Conservation (phyloP, 2,329 filamentous ascomycete species). For the Pseudofabraea citricarpa region DNA sequence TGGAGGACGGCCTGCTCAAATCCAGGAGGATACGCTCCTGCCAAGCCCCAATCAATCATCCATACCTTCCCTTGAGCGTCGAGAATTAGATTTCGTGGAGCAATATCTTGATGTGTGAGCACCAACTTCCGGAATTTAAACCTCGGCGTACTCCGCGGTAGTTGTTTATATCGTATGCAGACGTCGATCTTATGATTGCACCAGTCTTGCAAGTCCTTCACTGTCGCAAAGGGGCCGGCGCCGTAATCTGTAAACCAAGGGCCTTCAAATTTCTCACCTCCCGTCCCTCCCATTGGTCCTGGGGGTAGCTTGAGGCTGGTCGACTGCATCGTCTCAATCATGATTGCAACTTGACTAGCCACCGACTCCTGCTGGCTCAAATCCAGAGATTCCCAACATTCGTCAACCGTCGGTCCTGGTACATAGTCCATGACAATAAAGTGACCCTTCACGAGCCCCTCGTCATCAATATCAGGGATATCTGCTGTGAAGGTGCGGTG, state of each 20-base stretch:
- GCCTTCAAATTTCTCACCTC: slow-evolving; percentile 4
- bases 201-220: slow-evolving; percentile 6
- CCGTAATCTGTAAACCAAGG: slow-evolving; percentile 8
- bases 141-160: background rate
- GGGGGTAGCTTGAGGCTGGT: slow-evolving; percentile 4
- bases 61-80: background rate
- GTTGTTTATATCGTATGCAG: slow-evolving; percentile 4
- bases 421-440: slow-evolving; percentile 7
- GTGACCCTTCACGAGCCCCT: slow-evolving; percentile 1
- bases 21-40: background rate
- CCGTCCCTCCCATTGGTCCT: slow-evolving; percentile 6
- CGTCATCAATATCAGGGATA: background rate
- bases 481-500: slow-evolving; percentile 6
- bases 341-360: slow-evolving; percentile 5
- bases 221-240: slow-evolving; percentile 3
- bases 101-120: slow-evolving; percentile 1
- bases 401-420: slow-evolving; percentile 5
- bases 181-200: slow-evolving; percentile 9
- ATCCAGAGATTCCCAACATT: slow-evolving; percentile 6
- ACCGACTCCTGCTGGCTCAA: slow-evolving; percentile 1
- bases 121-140: slow-evolving; percentile 4
- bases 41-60: background rate
- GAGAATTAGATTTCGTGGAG: background rate
- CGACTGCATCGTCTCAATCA: slow-evolving; percentile 4
- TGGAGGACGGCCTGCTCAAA: slow-evolving; percentile 1